These are phyloP conservation scores for Coemansia sp. DNA, from an alignment of 192 early-diverging fungal species.

Conservation along the genomic window DNA sequence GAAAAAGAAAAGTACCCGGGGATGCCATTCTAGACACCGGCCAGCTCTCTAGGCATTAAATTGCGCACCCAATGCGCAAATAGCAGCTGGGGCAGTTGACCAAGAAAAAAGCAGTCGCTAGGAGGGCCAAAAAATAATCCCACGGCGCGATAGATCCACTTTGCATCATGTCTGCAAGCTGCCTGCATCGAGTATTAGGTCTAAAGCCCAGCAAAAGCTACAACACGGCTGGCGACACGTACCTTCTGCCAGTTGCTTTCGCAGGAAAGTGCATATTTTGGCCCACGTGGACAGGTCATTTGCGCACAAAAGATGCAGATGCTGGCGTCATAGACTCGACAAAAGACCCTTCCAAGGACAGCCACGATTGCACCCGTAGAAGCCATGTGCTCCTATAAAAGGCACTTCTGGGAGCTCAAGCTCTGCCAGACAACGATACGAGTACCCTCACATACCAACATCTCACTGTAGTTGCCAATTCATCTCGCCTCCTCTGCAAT, in stretches of 20 bases:
- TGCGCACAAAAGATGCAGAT: background rate
- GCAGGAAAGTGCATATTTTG: background rate
- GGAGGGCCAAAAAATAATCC: background rate
- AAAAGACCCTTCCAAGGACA: background rate
- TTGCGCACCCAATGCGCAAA: background rate
- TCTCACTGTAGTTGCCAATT: background rate
- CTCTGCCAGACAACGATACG: background rate
- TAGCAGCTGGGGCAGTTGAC: background rate
- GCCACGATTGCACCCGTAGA: background rate
- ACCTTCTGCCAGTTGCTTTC: background rate
- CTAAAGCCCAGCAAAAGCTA: no score
- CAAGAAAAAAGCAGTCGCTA: background rate
- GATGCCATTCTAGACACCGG: background rate
- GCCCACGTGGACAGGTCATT: conserved; percentile 4
- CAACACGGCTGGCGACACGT: background rate
- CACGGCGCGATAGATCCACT: background rate
- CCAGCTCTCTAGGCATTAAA: background rate
- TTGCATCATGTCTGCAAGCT: background rate
- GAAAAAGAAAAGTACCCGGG: background rate
- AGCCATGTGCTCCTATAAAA: background rate
- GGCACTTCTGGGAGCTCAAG: background rate
- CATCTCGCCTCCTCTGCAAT: background rate
- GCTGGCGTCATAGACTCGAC: background rate
- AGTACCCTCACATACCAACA: background rate
- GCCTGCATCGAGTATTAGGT: background rate